phyloP scores from a whole-genome alignment of 2,329 filamentous ascomycete genomes.

The Coniochaeta sp. region DNA sequence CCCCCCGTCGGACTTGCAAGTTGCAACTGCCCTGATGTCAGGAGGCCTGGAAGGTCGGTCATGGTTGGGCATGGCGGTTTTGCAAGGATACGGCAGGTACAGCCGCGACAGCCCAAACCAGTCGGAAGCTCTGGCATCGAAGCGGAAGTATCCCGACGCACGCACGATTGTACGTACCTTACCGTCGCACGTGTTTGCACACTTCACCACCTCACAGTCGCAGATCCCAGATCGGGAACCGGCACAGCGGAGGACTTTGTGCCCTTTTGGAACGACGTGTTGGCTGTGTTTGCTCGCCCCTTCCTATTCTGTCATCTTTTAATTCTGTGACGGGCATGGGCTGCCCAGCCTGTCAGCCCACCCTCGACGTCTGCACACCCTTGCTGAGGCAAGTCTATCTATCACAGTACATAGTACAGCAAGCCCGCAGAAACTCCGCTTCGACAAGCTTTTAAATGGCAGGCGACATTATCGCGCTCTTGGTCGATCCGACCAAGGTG shows the following conservation, averaged over 20 bases:
- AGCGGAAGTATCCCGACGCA: neutral
- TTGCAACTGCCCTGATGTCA: neutral
- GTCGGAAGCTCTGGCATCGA: slow-evolving; percentile 1
- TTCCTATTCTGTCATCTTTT: neutral
- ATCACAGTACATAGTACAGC: neutral
- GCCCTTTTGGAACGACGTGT: neutral
- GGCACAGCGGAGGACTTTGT: neutral
- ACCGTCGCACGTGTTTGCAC: neutral
- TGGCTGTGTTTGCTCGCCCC: neutral
- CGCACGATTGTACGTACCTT: neutral
- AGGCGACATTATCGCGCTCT: neutral
- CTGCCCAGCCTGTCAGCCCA: neutral
- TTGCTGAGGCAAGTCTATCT: neutral
- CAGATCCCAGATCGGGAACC: neutral
- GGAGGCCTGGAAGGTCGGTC: neutral
- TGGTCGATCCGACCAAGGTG: neutral
- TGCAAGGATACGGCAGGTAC: neutral
- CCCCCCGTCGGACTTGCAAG: too few species aligned
- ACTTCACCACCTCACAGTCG: too few species aligned
- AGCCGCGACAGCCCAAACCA: neutral
- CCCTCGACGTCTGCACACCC: neutral
- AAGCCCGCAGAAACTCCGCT: neutral
- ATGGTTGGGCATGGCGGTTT: neutral
- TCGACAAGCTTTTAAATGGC: neutral
- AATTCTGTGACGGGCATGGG: neutral